Base-by-base conservation (phyloP, 805 yeast genomes). In the Metschnikowia similis region DNA sequence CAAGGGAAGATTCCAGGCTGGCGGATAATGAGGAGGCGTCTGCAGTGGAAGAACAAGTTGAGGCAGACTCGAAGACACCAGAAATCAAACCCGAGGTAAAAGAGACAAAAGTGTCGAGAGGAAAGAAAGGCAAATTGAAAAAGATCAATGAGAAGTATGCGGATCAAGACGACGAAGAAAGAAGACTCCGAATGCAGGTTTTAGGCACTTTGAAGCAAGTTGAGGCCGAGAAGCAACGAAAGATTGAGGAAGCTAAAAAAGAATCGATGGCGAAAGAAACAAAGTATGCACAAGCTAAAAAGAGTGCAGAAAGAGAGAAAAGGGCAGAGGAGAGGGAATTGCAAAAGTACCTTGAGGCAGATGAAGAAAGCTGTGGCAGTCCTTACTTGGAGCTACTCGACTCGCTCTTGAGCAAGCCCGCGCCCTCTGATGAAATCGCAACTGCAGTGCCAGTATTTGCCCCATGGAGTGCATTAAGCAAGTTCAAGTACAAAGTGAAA, bases 101-200 rank as follows among this genome's bases (percentile, higher is more conserved):
- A 11, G 67, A 66, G 17, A 74, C 73, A 14, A 76, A 72, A 35
- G 83, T 84, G 6, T 55, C 54, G 6, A 54, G 97, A 59, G 97
- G 98, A 43, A 89, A 87, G 67, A 89, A 85, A 61, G 85, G 87
- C 36, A 90, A 90, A 62, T 61, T 87, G 66, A 89, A 87, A 73
- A 90, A 88, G 62, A 87, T 89, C 49, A 85, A 85, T 37, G 76
- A 80, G 52, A 92, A 91, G 62, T 92, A 92, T 61, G 89, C 84
- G 3, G 90, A 86, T 52, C 98, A 92, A 67, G 98, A 92, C 64
- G 97, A 89, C 47, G 94, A 87, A 49, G 98, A 92, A 59, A 79
- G 90, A 49, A 60, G 68, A 41, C 59, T 85, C 49, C 77, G 95
- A 56, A 82, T 92, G 87, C 82, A 85, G 51, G 87, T 86, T 1